Evolutionary conservation across 192 early-diverging fungal species (phyloP).

Genomic region (Spinellus fusiger): DNA sequence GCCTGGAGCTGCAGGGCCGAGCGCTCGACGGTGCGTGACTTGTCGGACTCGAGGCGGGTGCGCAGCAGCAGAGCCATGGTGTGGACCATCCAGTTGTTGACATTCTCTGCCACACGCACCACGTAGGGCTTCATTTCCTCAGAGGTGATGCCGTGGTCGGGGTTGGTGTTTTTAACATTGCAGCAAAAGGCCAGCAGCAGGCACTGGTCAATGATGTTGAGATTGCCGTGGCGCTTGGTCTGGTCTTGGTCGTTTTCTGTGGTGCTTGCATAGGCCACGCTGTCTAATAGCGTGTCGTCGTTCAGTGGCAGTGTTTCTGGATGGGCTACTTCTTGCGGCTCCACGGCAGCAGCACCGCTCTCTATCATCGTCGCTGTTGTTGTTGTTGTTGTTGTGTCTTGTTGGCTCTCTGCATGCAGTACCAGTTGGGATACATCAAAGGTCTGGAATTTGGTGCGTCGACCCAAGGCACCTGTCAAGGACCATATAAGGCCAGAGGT

Average conservation of each 20-base stretch:
- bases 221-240: constrained; percentile 53
- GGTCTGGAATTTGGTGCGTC: constrained; percentile 88
- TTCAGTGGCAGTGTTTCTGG: constrained; percentile 83
- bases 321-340: constrained; percentile 15
- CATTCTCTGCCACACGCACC: constrained; percentile 80
- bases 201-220: constrained; percentile 80
- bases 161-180: constrained; percentile 95
- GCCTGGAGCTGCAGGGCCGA: constrained; percentile 89
- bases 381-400: constrained; percentile 13
- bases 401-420: constrained; percentile 75
- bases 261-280: constrained; percentile 54
- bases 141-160: constrained; percentile 83
- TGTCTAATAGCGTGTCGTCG: constrained; percentile 90
- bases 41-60: constrained; percentile 81
- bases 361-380: no score
- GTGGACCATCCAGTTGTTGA: constrained; percentile 98
- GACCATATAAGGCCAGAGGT: constrained; percentile 77
- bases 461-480: constrained; percentile 85
- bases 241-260: constrained; percentile 38
- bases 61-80: constrained; percentile 91
- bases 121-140: constrained; percentile 98
- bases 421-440: constrained; percentile 89
- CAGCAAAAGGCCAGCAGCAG: constrained; percentile 84
- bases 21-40: constrained; percentile 86
- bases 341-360: constrained; percentile 20